These are phyloP conservation scores for Torulaspora franciscae DNA, from an alignment of 805 yeast genomes.

Conservation along the genomic window DNA sequence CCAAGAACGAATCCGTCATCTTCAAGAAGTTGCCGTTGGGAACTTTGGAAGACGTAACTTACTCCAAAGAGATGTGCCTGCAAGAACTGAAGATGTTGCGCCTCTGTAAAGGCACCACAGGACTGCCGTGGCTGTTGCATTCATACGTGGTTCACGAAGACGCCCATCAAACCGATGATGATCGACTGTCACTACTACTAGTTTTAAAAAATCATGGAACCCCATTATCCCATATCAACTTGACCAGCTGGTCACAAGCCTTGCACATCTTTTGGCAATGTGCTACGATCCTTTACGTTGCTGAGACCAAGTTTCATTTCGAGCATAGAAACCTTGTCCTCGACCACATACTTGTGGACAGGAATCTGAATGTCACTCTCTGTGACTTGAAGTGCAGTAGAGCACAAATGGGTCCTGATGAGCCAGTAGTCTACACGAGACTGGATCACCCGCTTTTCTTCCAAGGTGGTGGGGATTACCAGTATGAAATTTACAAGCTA, in stretches of 20 bases:
- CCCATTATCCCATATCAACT: conserved; percentile 15
- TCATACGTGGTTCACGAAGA: conserved; percentile 21
- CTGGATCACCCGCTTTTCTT: conserved; percentile 62
- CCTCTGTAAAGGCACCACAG: conserved; percentile 29
- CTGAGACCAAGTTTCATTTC: conserved; percentile 50
- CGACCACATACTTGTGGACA: conserved; percentile 54
- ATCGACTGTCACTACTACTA: conserved; percentile 17
- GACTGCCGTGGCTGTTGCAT: conserved; percentile 26
- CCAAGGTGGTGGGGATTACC: conserved; percentile 55
- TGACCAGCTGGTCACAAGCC: conserved; percentile 26
- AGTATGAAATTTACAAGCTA: conserved; percentile 53
- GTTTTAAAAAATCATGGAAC: conserved; percentile 31
- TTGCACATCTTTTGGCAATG: conserved; percentile 50
- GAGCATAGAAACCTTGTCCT: conserved; percentile 71
- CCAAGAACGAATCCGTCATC: conserved; percentile 18
- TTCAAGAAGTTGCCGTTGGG: conserved; percentile 23
- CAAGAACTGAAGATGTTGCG: conserved; percentile 28
- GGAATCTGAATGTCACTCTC: conserved; percentile 41
- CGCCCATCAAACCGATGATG: conserved; percentile 8
- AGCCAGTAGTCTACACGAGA: conserved; percentile 44
- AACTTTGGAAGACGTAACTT: conserved; percentile 16
- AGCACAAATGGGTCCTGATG: conserved; percentile 12
- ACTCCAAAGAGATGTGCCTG: conserved; percentile 22
- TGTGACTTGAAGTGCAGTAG: conserved; percentile 58
- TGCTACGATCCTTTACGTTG: conserved; percentile 44